phyloP scores from a whole-genome alignment of 2,329 filamentous ascomycete species.

The Epichloe uncinata region DNA sequence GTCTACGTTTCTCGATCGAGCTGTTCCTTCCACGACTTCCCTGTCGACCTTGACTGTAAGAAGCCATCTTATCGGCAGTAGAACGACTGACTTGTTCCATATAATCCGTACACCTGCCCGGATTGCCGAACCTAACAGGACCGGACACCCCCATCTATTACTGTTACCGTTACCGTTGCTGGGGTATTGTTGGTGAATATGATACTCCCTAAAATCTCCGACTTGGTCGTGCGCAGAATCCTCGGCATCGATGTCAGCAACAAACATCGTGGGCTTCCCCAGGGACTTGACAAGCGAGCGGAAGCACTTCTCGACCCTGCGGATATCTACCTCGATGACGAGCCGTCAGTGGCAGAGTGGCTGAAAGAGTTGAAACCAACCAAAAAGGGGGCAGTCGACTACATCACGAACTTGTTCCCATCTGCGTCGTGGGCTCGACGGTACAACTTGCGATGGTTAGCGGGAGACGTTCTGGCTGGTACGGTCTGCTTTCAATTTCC shows the following conservation, averaged over 20 bases:
- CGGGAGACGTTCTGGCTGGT: slow-evolving; percentile 62
- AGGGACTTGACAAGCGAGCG: slow-evolving; percentile 14
- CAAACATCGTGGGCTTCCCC: slow-evolving; percentile 14
- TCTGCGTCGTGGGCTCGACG: slow-evolving; percentile 54
- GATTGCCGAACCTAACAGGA: neutral
- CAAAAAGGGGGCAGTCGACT: slow-evolving; percentile 30
- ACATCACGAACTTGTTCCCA: slow-evolving; percentile 44
- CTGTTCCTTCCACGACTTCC: neutral
- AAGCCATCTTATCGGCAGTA: no score
- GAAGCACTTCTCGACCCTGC: slow-evolving; percentile 13
- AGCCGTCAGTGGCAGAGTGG: slow-evolving; percentile 53
- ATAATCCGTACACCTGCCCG: neutral
- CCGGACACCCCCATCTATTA: neutral
- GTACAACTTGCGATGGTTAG: slow-evolving; percentile 61
- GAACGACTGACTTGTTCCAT: neutral
- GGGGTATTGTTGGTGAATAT: neutral
- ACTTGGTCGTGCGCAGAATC: slow-evolving; percentile 15
- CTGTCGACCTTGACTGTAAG: neutral
- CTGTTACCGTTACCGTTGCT: no score
- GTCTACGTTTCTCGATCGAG: neutral
- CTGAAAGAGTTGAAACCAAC: slow-evolving; percentile 41
- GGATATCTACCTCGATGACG: slow-evolving; percentile 42
- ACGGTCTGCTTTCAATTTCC: slow-evolving; percentile 10
- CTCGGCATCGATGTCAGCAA: slow-evolving; percentile 20
- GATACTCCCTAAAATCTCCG: neutral